phyloP scores from a whole-genome alignment of 2,329 filamentous ascomycete genomes.

The Arthrobotrys conoides region DNA sequence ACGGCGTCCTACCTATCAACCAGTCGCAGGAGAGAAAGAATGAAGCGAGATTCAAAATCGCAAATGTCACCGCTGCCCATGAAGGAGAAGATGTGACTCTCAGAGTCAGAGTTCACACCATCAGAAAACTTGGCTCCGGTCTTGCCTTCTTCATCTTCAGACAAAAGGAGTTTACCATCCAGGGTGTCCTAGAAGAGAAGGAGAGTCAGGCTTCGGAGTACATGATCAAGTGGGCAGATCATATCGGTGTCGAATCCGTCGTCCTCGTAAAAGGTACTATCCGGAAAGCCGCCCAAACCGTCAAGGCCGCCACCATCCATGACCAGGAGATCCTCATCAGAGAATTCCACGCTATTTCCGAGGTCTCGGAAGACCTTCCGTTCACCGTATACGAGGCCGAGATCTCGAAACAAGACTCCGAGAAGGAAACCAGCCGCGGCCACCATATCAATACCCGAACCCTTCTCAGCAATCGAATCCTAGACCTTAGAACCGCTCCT shows the following conservation, averaged over 20 bases:
- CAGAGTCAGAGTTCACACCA: conserved; percentile 81
- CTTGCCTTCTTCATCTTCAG: conserved; percentile 89
- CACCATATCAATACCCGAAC: conserved; percentile 72
- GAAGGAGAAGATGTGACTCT: conserved; percentile 76
- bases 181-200: conserved; percentile 79
- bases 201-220: conserved; percentile 75
- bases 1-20: conserved; percentile 78
- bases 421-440: conserved; percentile 70
- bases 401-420: conserved; percentile 51
- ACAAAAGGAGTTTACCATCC: conserved; percentile 85
- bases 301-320: conserved; percentile 82
- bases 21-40: conserved; percentile 72
- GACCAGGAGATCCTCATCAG: conserved; percentile 82
- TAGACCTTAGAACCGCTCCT: conserved; percentile 86
- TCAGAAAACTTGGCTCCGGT: conserved; percentile 84
- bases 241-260: conserved; percentile 82
- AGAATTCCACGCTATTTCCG: conserved; percentile 75
- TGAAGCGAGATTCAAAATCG: conserved; percentile 68
- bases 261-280: conserved; percentile 82
- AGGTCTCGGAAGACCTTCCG: conserved; percentile 75
- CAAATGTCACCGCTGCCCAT: conserved; percentile 71
- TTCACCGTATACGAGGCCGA: conserved; percentile 78
- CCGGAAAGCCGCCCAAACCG: conserved; percentile 79
- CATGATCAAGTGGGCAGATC: conserved; percentile 90
- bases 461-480: conserved; percentile 82